A percentile compares a stretch with the other conserved stretches of the same genome.
Conservation (phyloP, 441 rosid genomes). For the Brassica hybrid region DNA sequence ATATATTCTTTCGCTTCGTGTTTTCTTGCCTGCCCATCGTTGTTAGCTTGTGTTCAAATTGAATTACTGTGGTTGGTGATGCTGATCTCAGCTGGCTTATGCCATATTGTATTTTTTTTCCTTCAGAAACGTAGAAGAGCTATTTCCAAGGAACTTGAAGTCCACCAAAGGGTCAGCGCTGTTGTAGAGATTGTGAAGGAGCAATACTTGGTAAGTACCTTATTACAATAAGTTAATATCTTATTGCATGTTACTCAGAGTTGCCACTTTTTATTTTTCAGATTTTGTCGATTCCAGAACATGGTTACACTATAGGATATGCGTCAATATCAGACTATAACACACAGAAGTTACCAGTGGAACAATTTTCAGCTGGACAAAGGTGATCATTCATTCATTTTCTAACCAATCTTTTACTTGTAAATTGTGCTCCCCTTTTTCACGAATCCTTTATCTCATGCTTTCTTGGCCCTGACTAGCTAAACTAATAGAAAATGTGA, state of each 20-base stretch:
- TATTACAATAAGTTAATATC: conserved; percentile 6
- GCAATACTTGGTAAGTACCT: conserved; percentile 78
- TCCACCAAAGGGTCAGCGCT: conserved; percentile 80
- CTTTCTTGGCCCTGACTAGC: conserved; percentile 19
- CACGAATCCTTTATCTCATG: neutral
- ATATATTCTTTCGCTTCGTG: conserved; percentile 16
- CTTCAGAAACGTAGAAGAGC: conserved; percentile 82
- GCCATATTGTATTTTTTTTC: conserved; percentile 28
- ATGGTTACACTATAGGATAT: conserved; percentile 75
- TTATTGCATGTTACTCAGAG: conserved; percentile 35
- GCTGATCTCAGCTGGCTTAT: conserved; percentile 5
- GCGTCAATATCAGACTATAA: conserved; percentile 87
- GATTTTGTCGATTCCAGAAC: conserved; percentile 92
- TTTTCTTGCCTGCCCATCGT: conserved; percentile 1
- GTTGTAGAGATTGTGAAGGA: too few relatives aligned
- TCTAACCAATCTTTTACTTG: conserved; percentile 9
- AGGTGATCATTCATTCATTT: conserved; percentile 51
- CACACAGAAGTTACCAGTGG: conserved; percentile 76
- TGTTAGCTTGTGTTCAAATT: conserved; percentile 6
- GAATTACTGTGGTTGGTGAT: conserved; percentile 9
- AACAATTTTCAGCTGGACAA: conserved; percentile 81
- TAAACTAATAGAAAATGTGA: conserved; percentile 16
- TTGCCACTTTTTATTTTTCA: conserved; percentile 47
- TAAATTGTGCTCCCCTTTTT: conserved; percentile 9
- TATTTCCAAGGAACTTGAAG: conserved; percentile 63